Percentiles rank a stretch among this genome's conserved stretches.
These are phyloP conservation scores for Moesziomyces sp. DNA, from an alignment of 1,284 basidiomycete species.

Conservation along the genomic window DNA sequence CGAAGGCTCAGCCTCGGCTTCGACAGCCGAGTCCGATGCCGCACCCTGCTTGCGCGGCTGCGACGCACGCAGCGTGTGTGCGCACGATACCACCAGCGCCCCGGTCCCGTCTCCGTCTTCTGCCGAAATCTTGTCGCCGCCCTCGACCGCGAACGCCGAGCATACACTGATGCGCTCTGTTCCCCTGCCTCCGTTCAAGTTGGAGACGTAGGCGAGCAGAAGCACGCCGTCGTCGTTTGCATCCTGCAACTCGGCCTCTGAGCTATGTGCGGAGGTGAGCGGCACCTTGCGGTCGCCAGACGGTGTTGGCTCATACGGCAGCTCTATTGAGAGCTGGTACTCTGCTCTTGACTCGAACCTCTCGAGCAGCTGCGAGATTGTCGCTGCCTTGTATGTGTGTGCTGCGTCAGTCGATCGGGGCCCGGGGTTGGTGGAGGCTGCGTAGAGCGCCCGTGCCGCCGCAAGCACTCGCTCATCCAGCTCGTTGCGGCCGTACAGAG, in stretches of 20 bases:
- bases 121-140: conserved; percentile 48
- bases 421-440: conserved; percentile 14
- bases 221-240: conserved; percentile 70
- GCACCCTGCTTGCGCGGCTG: conserved; percentile 18
- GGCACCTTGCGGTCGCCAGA: conserved; percentile 44
- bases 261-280: conserved; percentile 48
- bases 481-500: conserved; percentile 55
- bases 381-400: conserved; percentile 22
- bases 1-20: not conserved
- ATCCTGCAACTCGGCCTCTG: conserved; percentile 48
- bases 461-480: conserved; percentile 57
- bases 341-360: conserved; percentile 40
- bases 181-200: conserved; percentile 63
- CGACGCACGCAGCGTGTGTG: conserved; percentile 73
- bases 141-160: conserved; percentile 74
- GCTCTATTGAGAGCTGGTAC: conserved; percentile 57
- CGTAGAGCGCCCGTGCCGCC: conserved; percentile 44
- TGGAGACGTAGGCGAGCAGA: conserved; percentile 74
- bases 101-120: conserved; percentile 64
- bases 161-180: conserved; percentile 73
- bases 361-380: conserved; percentile 25
- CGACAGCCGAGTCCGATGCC: conserved; percentile 34
- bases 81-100: conserved; percentile 74
- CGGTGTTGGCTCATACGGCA: conserved; percentile 63
- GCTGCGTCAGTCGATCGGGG: conserved; percentile 4